Evolutionary conservation across 2,329 filamentous ascomycete species (phyloP).

Genomic region (Beauveria brongniartii): DNA sequence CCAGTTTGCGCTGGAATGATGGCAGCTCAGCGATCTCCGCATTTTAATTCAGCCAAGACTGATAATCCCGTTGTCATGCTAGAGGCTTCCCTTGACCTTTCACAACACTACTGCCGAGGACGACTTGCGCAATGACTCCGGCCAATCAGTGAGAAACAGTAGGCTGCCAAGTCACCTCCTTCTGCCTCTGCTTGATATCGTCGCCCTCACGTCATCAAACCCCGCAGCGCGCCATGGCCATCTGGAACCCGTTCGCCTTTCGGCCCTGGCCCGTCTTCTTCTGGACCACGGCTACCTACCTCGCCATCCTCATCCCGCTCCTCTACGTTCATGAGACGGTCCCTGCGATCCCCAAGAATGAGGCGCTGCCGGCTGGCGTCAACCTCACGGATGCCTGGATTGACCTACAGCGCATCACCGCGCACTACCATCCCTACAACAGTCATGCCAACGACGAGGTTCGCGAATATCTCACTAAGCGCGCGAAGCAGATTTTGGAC

Average conservation of each 20-base stretch:
- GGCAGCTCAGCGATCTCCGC: constrained; percentile 4
- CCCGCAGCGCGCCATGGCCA: background rate
- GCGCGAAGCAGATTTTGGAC: constrained; percentile 62
- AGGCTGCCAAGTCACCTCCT: background rate
- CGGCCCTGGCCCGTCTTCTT: constrained; percentile 73
- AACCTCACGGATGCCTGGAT: constrained; percentile 82
- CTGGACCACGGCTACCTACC: constrained; percentile 67
- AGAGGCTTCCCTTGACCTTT: background rate
- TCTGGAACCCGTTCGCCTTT: constrained; percentile 61
- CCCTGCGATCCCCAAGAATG: constrained; percentile 42
- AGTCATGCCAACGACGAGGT: constrained; percentile 75
- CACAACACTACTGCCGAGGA: background rate
- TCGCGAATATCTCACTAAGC: constrained; percentile 63
- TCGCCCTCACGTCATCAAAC: background rate
- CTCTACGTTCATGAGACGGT: constrained; percentile 70
- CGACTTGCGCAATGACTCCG: background rate
- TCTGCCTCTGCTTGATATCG: background rate
- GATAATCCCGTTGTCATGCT: background rate
- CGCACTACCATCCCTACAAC: constrained; percentile 80
- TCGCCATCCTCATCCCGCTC: constrained; percentile 65
- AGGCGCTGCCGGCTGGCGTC: constrained; percentile 51
- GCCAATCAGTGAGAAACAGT: background rate
- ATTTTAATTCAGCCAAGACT: background rate
- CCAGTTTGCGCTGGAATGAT: background rate
- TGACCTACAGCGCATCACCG: constrained; percentile 69